phyloP scores from a whole-genome alignment of 495 filamentous ascomycete species.

The Hypoxylon lienhwacheense region DNA sequence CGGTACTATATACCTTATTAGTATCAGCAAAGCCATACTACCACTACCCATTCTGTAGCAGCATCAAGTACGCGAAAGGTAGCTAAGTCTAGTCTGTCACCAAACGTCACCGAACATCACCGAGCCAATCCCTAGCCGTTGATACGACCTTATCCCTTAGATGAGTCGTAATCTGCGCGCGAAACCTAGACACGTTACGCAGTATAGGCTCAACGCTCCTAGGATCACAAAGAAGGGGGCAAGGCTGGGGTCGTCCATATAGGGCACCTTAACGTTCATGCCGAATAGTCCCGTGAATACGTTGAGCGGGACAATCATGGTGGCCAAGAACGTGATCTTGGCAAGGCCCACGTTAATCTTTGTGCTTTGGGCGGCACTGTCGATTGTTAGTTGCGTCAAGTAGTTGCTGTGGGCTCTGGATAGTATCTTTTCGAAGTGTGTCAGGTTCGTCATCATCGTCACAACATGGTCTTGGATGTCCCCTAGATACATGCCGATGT shows the following conservation, averaged over 20 bases:
- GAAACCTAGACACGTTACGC: conserved; percentile 51
- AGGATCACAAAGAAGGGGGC: conserved; percentile 82
- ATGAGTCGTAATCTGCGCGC: conserved; percentile 32
- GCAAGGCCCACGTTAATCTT: conserved; percentile 80
- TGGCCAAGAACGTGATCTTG: conserved; percentile 94
- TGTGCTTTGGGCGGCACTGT: conserved; percentile 80
- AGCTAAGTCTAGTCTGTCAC: no score
- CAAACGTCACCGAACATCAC: no score
- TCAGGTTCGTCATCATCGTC: conserved; percentile 95
- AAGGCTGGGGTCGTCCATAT: conserved; percentile 54
- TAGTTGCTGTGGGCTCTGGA: conserved; percentile 95
- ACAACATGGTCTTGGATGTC: conserved; percentile 99
- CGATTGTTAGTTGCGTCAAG: conserved; percentile 89
- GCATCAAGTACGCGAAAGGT: no score
- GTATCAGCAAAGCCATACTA: no score
- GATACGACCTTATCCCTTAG: conserved; percentile 14
- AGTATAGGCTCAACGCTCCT: conserved; percentile 63
- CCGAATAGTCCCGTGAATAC: conserved; percentile 93
- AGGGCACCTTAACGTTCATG: conserved; percentile 93
- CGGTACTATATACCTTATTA: no score
- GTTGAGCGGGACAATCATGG: conserved; percentile 95
- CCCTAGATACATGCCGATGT: conserved; percentile 92
- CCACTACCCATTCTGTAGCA: no score
- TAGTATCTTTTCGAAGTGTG: conserved; percentile 97
- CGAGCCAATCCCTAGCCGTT: no score